Conservation (phyloP, 352 stramenopile species). For the Pythium aristosporum region DNA sequence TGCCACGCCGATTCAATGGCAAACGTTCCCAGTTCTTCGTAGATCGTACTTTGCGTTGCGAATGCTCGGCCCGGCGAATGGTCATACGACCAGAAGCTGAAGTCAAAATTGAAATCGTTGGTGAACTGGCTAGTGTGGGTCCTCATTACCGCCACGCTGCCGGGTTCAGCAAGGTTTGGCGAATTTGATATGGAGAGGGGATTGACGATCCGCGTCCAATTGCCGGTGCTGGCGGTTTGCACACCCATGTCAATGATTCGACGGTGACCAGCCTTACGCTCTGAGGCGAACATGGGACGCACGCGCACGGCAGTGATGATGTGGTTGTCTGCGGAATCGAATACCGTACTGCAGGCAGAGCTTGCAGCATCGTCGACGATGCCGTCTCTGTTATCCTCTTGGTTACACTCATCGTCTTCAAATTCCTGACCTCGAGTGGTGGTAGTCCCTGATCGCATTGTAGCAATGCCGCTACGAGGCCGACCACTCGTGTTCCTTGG, state of each 20-base stretch:
- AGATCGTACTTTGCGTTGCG: conserved; percentile 54
- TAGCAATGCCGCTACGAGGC: neutral
- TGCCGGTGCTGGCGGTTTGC: conserved; percentile 26
- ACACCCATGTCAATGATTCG: conserved; percentile 59
- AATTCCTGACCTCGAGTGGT: neutral
- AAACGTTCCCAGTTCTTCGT: conserved; percentile 53
- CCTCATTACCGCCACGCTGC: neutral
- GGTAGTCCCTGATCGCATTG: neutral
- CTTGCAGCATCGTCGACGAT: conserved; percentile 17
- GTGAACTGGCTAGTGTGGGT: conserved; percentile 42
- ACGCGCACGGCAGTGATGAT: conserved; percentile 76
- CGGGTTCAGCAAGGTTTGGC: neutral
- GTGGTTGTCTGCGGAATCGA: conserved; percentile 21
- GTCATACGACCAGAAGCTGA: conserved; percentile 75
- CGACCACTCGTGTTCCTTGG: neutral
- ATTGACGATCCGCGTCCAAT: conserved; percentile 62
- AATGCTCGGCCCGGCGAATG: conserved; percentile 27
- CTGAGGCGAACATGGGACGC: conserved; percentile 61
- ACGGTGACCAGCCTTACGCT: conserved; percentile 59
- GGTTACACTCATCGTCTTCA: conserved; percentile 18
- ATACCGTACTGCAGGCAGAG: conserved; percentile 27
- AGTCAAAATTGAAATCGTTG: conserved; percentile 72
- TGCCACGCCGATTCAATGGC: conserved; percentile 55
- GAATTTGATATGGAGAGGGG: conserved; percentile 38
- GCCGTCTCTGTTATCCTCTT: conserved; percentile 19